Conservation (phyloP, 1,284 basidiomycete genomes). For the Trametes pubescens region DNA sequence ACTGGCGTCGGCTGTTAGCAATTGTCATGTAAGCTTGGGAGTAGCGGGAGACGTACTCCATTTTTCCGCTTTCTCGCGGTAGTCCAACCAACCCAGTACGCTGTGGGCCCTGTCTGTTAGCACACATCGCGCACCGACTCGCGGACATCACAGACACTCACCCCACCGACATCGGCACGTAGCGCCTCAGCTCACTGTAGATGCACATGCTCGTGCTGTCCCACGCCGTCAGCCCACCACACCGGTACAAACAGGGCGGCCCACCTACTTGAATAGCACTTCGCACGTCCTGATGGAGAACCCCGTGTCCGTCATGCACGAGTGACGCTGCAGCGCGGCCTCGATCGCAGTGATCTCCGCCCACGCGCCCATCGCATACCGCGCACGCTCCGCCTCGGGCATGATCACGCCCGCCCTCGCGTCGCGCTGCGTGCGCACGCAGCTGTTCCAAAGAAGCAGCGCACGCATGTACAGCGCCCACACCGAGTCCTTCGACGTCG, state of each 20-base stretch:
- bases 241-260: background rate
- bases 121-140: too few species aligned
- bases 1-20: constrained; percentile 44
- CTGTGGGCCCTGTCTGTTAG: background rate
- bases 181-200: background rate
- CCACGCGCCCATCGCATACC: constrained; percentile 73
- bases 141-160: background rate
- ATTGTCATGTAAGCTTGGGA: background rate
- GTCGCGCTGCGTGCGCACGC: constrained; percentile 63
- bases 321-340: constrained; percentile 65
- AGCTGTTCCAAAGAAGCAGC: constrained; percentile 73
- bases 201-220: constrained; percentile 3
- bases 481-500: constrained; percentile 58
- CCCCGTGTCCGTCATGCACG: constrained; percentile 68
- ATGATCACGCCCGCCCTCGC: constrained; percentile 29
- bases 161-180: background rate
- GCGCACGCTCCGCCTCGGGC: constrained; percentile 58
- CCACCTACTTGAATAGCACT: constrained; percentile 74
- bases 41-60: background rate
- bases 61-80: constrained; percentile 1
- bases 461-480: constrained; percentile 75
- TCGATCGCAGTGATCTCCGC: constrained; percentile 75
- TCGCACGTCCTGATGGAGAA: constrained; percentile 74
- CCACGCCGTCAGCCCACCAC: background rate
- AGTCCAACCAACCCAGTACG: background rate